Conservation (phyloP, 139 green algal genomes). For the Haematococcus lacustris region DNA sequence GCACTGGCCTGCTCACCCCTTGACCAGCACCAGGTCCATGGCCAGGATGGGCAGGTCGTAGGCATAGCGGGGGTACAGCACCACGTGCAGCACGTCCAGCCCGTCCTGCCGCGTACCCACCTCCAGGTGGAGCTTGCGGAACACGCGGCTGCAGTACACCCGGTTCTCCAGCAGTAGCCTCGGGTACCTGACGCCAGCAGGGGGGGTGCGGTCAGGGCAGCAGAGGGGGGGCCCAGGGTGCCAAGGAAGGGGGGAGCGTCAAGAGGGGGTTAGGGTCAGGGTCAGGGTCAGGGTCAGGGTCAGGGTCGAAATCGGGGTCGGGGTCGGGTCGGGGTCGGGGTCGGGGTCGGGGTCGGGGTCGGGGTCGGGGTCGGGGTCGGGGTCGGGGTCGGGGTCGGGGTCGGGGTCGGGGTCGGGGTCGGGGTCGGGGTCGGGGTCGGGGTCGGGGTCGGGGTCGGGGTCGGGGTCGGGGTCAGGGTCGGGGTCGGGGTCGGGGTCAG, state of each 20-base stretch:
- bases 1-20: no score
- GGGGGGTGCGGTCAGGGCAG: no score
- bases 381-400: no score
- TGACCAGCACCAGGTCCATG: slow-evolving; percentile 62
- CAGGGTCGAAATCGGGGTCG: background rate
- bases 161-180: slow-evolving; percentile 72
- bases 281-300: background rate
- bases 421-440: no score
- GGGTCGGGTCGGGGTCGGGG: no score
- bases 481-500: no score
- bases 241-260: background rate
- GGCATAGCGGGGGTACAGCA: slow-evolving; percentile 61
- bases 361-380: no score
- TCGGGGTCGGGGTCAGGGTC: no score
- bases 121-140: slow-evolving; percentile 82
- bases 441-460: no score
- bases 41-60: slow-evolving; percentile 74
- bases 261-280: background rate
- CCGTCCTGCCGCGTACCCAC: slow-evolving; percentile 59
- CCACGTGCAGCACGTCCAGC: slow-evolving; percentile 72
- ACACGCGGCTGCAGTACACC: slow-evolving; percentile 56
- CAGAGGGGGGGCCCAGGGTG: no score
- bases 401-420: no score
- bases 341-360: no score
- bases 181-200: slow-evolving; percentile 56